Percentiles rank a stretch among this genome's conserved stretches.
phyloP scores from a whole-genome alignment of 2,329 filamentous ascomycete genomes.

The Septoria petroselini region DNA sequence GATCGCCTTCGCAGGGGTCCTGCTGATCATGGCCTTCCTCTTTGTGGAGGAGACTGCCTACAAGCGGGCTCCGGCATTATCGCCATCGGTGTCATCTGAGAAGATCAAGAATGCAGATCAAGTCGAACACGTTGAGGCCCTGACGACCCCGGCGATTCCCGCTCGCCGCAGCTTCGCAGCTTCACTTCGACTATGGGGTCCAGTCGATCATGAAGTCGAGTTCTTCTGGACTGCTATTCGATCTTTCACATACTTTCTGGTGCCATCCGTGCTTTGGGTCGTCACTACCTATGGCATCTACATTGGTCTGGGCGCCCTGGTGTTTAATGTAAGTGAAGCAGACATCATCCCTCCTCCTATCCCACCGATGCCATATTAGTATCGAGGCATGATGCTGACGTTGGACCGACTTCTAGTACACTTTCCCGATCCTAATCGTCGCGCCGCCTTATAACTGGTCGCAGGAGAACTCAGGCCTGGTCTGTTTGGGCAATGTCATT shows the following conservation, averaged over 20 bases:
- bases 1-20: conserved; percentile 51
- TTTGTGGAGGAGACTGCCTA: conserved; percentile 62
- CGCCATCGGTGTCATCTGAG: conserved; percentile 2
- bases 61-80: conserved; percentile 25
- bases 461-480: conserved; percentile 29
- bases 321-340: too few relatives aligned
- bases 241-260: conserved; percentile 40
- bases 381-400: too few relatives aligned
- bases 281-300: conserved; percentile 41
- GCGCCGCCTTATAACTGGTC: conserved; percentile 38
- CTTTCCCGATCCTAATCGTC: conserved; percentile 19
- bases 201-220: conserved; percentile 36
- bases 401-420: too few relatives aligned
- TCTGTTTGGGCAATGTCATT: conserved; percentile 39
- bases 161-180: conserved; percentile 32
- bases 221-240: conserved; percentile 40
- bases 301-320: conserved; percentile 40
- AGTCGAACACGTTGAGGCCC: conserved; percentile 29
- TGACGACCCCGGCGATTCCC: conserved; percentile 25
- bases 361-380: too few relatives aligned
- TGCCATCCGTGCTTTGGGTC: conserved; percentile 40
- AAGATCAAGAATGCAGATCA: conserved; percentile 18
- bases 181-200: conserved; percentile 38
- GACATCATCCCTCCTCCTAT: too few relatives aligned
- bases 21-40: conserved; percentile 51